Percentiles rank a stretch among this genome's conserved stretches.
These are phyloP conservation scores for Clavispora phyllophila DNA, from an alignment of 805 yeast species.

Conservation along the genomic window DNA sequence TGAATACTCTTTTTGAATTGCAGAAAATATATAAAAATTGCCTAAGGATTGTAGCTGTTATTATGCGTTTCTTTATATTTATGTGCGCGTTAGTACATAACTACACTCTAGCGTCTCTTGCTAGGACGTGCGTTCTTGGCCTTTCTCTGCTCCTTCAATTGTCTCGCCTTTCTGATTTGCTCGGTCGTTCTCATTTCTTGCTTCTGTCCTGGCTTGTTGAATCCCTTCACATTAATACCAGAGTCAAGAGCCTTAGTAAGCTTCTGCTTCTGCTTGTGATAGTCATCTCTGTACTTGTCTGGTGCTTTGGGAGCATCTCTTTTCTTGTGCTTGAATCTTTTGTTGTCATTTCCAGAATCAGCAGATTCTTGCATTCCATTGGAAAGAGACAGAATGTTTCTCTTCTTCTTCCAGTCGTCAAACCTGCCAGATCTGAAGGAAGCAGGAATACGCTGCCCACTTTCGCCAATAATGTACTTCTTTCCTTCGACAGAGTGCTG, in stretches of 20 bases:
- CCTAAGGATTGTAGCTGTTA: background rate
- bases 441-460: constrained; percentile 91
- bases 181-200: constrained; percentile 65
- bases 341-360: constrained; percentile 23
- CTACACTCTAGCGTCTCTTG: constrained; percentile 17
- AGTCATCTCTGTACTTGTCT: constrained; percentile 88
- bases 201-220: constrained; percentile 41
- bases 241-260: constrained; percentile 73
- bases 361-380: constrained; percentile 25
- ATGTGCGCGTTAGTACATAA: background rate
- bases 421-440: constrained; percentile 84
- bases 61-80: background rate
- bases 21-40: background rate
- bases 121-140: constrained; percentile 84
- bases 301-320: constrained; percentile 82
- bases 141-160: constrained; percentile 59
- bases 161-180: constrained; percentile 75
- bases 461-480: constrained; percentile 89
- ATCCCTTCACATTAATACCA: constrained; percentile 71
- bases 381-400: constrained; percentile 46
- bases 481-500: constrained; percentile 66
- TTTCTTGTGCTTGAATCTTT: constrained; percentile 66
- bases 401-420: constrained; percentile 83
- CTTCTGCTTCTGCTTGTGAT: constrained; percentile 72
- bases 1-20: too few species aligned